phyloP scores from a whole-genome alignment of 768 basidiomycete species.

The Pleurotus pulmonarius region DNA sequence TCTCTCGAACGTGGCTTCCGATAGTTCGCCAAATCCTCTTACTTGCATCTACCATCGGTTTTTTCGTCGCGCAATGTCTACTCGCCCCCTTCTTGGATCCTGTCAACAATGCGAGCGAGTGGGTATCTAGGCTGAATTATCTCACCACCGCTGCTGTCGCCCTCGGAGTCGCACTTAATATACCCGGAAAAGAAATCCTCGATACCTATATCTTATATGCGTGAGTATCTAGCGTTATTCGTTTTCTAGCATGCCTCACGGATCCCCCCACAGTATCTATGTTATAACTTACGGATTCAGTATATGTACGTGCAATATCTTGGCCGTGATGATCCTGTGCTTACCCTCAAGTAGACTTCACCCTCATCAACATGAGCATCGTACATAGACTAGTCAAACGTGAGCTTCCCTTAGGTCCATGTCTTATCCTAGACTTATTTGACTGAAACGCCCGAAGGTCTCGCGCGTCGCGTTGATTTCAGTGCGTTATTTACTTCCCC shows the following conservation, averaged over 20 bases:
- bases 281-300: conserved; percentile 63
- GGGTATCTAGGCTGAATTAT: conserved; percentile 69
- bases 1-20: conserved; percentile 44
- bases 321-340: conserved; percentile 8
- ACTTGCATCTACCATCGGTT: conserved; percentile 49
- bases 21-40: conserved; percentile 62
- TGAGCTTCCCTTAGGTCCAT: conserved; percentile 23
- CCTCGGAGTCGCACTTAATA: conserved; percentile 54
- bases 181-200: conserved; percentile 52
- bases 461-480: conserved; percentile 68
- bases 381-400: conserved; percentile 60
- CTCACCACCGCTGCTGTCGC: conserved; percentile 61
- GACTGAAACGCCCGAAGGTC: conserved; percentile 29
- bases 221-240: conserved; percentile 34
- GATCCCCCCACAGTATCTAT: conserved; percentile 31
- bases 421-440: not conserved
- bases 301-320: conserved; percentile 41
- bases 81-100: conserved; percentile 66
- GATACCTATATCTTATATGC: conserved; percentile 62
- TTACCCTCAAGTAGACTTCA: conserved; percentile 47
- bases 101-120: conserved; percentile 73
- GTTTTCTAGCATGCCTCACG: conserved; percentile 6
- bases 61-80: conserved; percentile 60
- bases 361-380: conserved; percentile 48
- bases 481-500: conserved; percentile 39